Conservation (phyloP, 2,329 filamentous ascomycete species). For the Arthrinium phaeospermum region DNA sequence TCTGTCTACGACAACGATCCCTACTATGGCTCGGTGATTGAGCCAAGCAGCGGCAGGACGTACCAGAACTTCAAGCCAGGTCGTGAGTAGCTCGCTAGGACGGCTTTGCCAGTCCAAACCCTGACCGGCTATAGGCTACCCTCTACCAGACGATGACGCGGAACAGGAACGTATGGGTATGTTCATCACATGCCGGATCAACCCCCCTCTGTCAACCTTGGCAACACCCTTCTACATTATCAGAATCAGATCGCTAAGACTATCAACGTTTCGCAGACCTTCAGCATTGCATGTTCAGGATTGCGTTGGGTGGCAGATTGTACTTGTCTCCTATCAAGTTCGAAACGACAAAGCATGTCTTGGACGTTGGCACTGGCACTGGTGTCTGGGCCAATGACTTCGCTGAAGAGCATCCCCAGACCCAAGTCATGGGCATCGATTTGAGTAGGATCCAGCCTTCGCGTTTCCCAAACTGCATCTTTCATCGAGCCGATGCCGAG, state of each 20-base stretch:
- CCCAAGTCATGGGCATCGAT: constrained; percentile 1
- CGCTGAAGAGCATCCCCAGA: not conserved
- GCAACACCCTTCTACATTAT: too few species aligned
- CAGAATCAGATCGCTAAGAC: not conserved
- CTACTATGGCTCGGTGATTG: not conserved
- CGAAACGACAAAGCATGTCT: not conserved
- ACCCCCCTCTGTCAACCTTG: not conserved
- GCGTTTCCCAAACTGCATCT: constrained; percentile 3
- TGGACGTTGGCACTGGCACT: constrained; percentile 1
- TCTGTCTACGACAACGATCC: not conserved
- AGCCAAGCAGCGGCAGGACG: constrained; percentile 3
- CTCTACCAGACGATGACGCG: constrained; percentile 1
- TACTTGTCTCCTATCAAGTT: constrained; percentile 1
- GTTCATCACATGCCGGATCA: not conserved
- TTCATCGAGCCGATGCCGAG: constrained; percentile 17
- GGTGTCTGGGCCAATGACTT: not conserved
- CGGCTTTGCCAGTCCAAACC: not conserved
- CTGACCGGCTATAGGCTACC: not conserved
- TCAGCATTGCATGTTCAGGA: not conserved
- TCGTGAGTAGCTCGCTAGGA: not conserved
- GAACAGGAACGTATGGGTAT: constrained; percentile 13
- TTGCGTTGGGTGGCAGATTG: not conserved
- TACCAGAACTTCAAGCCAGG: constrained; percentile 16
- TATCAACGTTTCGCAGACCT: not conserved
- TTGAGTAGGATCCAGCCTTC: not conserved